Evolutionary conservation across 176 grass and related monocot species (phyloP).

Genomic region (Zoysia pacifica): DNA sequence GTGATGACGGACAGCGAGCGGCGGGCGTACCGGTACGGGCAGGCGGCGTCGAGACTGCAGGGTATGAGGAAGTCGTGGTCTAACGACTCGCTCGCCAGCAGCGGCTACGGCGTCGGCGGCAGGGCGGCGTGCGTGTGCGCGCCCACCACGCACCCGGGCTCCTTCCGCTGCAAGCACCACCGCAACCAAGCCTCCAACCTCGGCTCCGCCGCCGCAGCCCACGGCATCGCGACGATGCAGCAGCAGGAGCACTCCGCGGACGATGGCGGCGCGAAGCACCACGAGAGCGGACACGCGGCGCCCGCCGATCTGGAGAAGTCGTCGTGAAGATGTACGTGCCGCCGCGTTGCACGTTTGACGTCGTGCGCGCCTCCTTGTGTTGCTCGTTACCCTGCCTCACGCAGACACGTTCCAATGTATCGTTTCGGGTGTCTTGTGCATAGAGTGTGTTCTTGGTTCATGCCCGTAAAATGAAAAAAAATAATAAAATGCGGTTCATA

Average conservation of each 20-base stretch:
- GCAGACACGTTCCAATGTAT: no score
- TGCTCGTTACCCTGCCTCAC: no score
- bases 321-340: neutral
- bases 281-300: neutral
- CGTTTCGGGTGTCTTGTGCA: no score
- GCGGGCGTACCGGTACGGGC: conserved; percentile 51
- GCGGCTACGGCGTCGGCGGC: conserved; percentile 24
- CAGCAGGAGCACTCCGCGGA: neutral
- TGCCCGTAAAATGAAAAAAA: no score
- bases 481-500: no score
- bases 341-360: no score
- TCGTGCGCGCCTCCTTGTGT: no score
- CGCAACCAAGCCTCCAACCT: conserved; percentile 37
- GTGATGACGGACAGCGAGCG: conserved; percentile 69
- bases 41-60: conserved; percentile 33
- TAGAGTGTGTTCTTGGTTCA: no score
- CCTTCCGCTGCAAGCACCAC: conserved; percentile 88
- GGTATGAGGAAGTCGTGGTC: conserved; percentile 76
- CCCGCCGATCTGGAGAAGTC: neutral
- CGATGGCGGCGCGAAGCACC: neutral
- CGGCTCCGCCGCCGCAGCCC: neutral
- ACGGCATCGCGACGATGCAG: neutral
- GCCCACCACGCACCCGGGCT: conserved; percentile 78
- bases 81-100: conserved; percentile 68
- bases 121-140: conserved; percentile 64